phyloP scores from a whole-genome alignment of 352 stramenopile genomes.

The Phytopythium mirpurense region DNA sequence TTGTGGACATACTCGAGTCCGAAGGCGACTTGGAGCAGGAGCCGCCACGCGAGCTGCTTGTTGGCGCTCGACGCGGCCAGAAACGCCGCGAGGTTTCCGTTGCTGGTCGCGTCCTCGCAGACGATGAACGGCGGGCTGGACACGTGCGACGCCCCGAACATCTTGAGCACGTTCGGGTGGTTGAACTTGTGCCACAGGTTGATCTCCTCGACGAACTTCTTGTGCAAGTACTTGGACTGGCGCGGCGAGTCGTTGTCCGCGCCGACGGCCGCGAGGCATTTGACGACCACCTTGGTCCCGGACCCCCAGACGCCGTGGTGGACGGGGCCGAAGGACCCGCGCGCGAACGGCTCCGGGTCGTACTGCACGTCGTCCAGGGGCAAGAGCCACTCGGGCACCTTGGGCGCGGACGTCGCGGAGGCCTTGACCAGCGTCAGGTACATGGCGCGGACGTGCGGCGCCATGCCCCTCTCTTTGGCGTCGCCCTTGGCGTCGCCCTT shows the following conservation, averaged over 20 bases:
- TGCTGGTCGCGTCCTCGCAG: constrained; percentile 9
- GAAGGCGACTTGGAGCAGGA: constrained; percentile 15
- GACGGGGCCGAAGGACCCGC: constrained; percentile 7
- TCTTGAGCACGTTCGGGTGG: constrained; percentile 20
- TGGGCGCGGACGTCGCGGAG: background rate
- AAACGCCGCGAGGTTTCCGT: constrained; percentile 12
- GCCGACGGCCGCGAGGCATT: constrained; percentile 7
- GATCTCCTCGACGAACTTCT: constrained; percentile 13
- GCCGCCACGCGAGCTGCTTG: constrained; percentile 3
- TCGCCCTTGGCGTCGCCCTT: too few species aligned
- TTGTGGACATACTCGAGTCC: constrained; percentile 37
- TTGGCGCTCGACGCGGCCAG: background rate
- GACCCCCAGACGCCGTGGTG: constrained; percentile 12
- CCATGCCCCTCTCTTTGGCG: constrained; percentile 2
- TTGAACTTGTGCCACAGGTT: constrained; percentile 12
- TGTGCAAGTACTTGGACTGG: background rate
- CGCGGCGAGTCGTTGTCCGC: background rate
- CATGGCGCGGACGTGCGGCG: constrained; percentile 9
- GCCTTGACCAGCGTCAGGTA: constrained; percentile 4
- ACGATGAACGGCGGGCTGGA: constrained; percentile 11
- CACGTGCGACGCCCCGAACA: constrained; percentile 21
- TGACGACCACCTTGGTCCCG: constrained; percentile 21
- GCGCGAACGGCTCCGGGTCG: constrained; percentile 12
- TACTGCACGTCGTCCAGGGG: constrained; percentile 14
- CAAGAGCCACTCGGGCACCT: constrained; percentile 14